Base-by-base conservation (phyloP, 2,329 filamentous ascomycete species). In the Bipolaris victoriae region DNA sequence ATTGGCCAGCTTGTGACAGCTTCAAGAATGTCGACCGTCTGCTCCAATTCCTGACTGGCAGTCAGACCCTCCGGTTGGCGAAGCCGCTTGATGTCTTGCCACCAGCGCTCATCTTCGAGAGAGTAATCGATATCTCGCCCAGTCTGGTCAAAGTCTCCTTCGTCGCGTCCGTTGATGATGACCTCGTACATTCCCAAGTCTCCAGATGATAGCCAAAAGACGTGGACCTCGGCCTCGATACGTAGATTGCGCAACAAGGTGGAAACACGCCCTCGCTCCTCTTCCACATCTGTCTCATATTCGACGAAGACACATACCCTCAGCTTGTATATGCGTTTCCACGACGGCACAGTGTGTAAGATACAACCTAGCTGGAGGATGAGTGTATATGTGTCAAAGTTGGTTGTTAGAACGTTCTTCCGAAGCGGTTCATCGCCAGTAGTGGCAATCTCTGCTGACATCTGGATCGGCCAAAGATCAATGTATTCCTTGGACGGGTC, bases 391-490 rank as follows among this genome's bases (percentile, higher is more conserved):
- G 92, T 96, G 73, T 96, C 92, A 73, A 96, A 96, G 64, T 96
- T 96, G 0, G 90, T 95, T 0, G 92, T 96, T 52, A 94, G 76
- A 5, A 95, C 82, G 66, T 86, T 87, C 60, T 83, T 79, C 58
- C 83, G 84, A 10, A 63, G 65, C 3, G 67, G 64, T 35, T 72
- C 70, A 83, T 62, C 72, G 5, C 70, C 68, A 13, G 62, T 87
- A 1, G 88, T 81, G 0, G 86, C 85, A 33, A 95, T 85, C 67
- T 94, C 90, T 1, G 91, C 91, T 5, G 91, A 94, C 91, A 96
- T 96, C 64, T 96, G 92, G 51, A 96, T 95, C 0, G 92, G 92
- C 92, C 92, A 96, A 4, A 96, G 79, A 69, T 96, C 92, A 60
- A 96, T 91, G 68, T 89, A 94, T 68, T 87, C 90, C 71, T 94